Evolutionary conservation across 2,329 filamentous ascomycete species (phyloP), one percentile per base, ranked within the genome.

Genomic region (Teratosphaeriaceae sp.): DNA sequence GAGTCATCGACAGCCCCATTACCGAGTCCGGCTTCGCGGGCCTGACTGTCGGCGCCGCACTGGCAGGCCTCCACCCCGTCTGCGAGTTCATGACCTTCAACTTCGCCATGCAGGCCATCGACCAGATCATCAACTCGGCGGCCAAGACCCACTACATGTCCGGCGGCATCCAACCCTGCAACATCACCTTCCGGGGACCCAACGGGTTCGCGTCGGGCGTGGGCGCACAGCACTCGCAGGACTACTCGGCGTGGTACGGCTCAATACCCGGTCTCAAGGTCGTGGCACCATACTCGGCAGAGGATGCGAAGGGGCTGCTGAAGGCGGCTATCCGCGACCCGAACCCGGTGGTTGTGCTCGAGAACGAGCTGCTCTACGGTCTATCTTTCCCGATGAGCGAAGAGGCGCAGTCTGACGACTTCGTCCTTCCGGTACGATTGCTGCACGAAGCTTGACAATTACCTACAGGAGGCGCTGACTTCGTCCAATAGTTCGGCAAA

Each of bases 11-110:
- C 71, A 95, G 85, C 53, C 92, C 92, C 63, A 98, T 98, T 72
- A 98, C 92, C 49, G 92, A 98, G 73, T 89, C 85, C 60, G 92
- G 92, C 59, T 98, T 98, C 75, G 77, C 75, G 64, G 92, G 92
- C 77, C 78, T 98, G 50, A 90, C 90, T 42, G 84, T 97, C 53
- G 92, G 92, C 70, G 88, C 92, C 65, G 92, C 92, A 49, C 80
- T 98, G 60, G 90, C 88, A 65, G 92, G 92, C 54, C 78, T 98
- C 58, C 85, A 94, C 73, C 92, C 92, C 49, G 79, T 98, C 58
- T 92, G 85, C 79, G 92, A 98, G 75, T 98, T 98, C 79, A 98
- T 98, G 92, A 98, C 92, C 63, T 97, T 95, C 82, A 98, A 98
- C 80, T 97, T 97, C 67, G 90, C 92, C 69, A 98, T 98, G 92